These are phyloP conservation scores for Pichia membranifaciens DNA, from an alignment of 805 yeast species.

Conservation along the genomic window DNA sequence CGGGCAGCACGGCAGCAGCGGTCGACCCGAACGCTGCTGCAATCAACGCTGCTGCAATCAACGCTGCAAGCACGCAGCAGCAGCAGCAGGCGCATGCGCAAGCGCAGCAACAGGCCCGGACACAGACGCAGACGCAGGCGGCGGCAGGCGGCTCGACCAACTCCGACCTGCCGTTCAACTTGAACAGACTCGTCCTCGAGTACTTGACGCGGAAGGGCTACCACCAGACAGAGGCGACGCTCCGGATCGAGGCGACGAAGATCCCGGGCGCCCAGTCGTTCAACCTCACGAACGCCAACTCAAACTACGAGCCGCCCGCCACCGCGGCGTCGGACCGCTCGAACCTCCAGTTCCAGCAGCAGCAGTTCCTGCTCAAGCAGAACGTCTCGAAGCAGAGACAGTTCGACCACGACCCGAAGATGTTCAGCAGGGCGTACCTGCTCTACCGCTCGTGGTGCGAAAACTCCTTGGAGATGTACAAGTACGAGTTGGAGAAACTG, in stretches of 20 bases:
- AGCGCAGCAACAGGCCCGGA: not conserved
- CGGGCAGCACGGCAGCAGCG: not conserved
- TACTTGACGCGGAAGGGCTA: constrained; percentile 91
- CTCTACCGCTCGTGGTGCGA: constrained; percentile 86
- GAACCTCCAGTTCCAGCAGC: constrained; percentile 30
- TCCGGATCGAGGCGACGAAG: constrained; percentile 77
- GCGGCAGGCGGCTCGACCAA: constrained; percentile 12
- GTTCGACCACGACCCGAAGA: constrained; percentile 55
- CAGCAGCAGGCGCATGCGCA: constrained; percentile 20
- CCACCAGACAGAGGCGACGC: constrained; percentile 88
- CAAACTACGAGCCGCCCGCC: constrained; percentile 27
- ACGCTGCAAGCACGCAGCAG: constrained; percentile 10
- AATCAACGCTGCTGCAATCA: too few relatives aligned
- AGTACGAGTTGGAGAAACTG: constrained; percentile 76
- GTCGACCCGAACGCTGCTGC: not conserved
- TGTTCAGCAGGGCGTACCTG: constrained; percentile 74
- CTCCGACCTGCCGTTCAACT: constrained; percentile 24
- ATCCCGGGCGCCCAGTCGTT: constrained; percentile 45
- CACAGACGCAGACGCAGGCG: constrained; percentile 3
- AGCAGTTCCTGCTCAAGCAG: constrained; percentile 24
- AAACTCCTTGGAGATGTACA: constrained; percentile 83
- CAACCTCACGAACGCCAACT: constrained; percentile 43
- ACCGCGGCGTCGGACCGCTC: constrained; percentile 32
- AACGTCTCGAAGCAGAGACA: constrained; percentile 31
- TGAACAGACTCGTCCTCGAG: constrained; percentile 81